phyloP scores from a whole-genome alignment of 257 asterid genomes.

The Nicotiana tomentosiformis region DNA sequence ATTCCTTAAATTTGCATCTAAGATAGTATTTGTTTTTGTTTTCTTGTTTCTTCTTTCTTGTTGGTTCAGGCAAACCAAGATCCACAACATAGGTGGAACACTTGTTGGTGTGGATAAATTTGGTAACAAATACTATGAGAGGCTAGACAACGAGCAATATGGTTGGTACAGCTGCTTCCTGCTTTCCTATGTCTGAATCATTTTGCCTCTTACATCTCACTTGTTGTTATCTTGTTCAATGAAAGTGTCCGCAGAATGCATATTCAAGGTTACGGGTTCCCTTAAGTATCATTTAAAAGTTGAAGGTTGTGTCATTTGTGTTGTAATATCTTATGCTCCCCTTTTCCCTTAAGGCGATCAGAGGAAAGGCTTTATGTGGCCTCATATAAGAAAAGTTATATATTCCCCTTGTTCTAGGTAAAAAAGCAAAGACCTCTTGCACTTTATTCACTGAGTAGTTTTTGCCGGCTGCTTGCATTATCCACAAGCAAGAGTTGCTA shows the following conservation, averaged over 20 bases:
- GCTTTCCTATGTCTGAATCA: neutral
- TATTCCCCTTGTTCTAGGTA: neutral
- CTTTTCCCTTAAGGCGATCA: neutral
- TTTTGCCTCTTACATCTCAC: neutral
- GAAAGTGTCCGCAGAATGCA: neutral
- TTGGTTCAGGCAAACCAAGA: conserved; percentile 74
- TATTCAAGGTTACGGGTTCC: neutral
- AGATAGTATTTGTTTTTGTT: neutral
- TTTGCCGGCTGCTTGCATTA: neutral
- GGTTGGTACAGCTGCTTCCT: conserved; percentile 44
- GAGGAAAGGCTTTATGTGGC: neutral
- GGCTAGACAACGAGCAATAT: conserved; percentile 74
- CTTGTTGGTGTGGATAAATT: conserved; percentile 83
- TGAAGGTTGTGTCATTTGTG: neutral
- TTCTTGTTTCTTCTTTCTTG: neutral
- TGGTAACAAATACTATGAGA: conserved; percentile 93
- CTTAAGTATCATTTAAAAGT: neutral
- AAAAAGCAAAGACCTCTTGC: neutral
- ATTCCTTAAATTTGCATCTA: conserved; percentile 3
- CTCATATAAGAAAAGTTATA: neutral
- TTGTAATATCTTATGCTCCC: neutral
- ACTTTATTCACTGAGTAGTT: neutral
- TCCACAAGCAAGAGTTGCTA: neutral
- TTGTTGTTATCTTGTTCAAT: neutral
- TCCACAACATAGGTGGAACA: conserved; percentile 91